Evolutionary conservation across 331 rosid species (phyloP).

Genomic region (Spiraea crenata): DNA sequence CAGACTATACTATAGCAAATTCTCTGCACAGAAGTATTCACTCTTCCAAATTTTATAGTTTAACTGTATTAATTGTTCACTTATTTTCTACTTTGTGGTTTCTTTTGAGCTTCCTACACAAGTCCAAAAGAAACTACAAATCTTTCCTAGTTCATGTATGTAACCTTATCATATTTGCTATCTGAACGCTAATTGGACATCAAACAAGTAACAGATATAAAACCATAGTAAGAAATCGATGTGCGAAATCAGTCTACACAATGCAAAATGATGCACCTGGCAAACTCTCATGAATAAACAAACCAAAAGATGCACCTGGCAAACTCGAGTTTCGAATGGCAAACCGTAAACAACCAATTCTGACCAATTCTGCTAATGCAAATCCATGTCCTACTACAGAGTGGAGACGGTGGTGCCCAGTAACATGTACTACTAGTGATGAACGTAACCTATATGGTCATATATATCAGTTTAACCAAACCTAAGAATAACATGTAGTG

Average conservation of each 20-base stretch:
- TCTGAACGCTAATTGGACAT: no score
- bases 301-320: not conserved
- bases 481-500: no score
- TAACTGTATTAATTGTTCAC: not conserved
- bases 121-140: not conserved
- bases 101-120: not conserved
- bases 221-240: not conserved
- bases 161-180: not conserved
- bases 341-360: no score
- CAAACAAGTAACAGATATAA: no score
- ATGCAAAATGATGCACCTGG: not conserved
- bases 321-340: no score
- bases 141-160: not conserved
- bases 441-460: not conserved
- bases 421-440: not conserved
- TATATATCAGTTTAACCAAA: no score
- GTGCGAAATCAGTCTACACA: not conserved
- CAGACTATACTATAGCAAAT: not conserved
- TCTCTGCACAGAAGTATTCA: not conserved
- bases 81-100: not conserved
- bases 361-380: no score
- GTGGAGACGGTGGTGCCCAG: not conserved
- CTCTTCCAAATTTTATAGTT: not conserved
- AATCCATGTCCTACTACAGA: no score
- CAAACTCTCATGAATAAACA: no score